Base-by-base conservation (phyloP, 345 rosid species). In the Durio zibethinus region DNA sequence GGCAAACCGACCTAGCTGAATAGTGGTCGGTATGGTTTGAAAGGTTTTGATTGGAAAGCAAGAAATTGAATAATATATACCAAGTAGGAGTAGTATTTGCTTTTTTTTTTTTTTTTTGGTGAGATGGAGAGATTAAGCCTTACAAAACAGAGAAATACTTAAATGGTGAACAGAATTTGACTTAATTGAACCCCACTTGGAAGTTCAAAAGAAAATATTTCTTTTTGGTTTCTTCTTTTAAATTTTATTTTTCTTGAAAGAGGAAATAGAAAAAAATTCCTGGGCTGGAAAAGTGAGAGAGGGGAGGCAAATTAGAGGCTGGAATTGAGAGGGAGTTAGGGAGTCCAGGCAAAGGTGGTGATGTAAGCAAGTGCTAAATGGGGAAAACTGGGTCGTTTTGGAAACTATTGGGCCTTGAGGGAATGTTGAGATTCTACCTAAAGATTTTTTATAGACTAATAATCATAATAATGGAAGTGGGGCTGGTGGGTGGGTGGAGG, bases 371-470 rank as follows among this genome's bases (percentile, higher is more conserved):
- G 11, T 43, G n/a, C 33, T 59, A 61, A 61, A 68, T 36, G 54
- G 72, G 77, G 40, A 73, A 59, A 21, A 38, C 15, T 20, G 35
- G 10, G 33, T 23, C 10, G 66, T 70, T 45, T 59, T 56, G 52
- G 88, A 69, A 81, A 81, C 87, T 79, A 80, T 74, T n/a, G n/a
- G n/a, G n/a, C n/a, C n/a, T 72, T 82, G 86, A 75, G 66, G 29
- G 25, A 80, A 85, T 79, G 86, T 83, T 78, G 81, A 72, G 89
- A 86, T 88, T 88, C 86, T 80, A 80, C 56, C 81, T 69, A 69
- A 77, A 86, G 89, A 84, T 84, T 83, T 84, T 81, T 81, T 35
- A 31, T 70, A 48, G 65, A 27, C 48, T 45, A 73, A 52, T 65
- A 42, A 76, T 79, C 53, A 71, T 63, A 57, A 53, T 45, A 61